Evolutionary conservation across 2,329 filamentous ascomycete genomes (phyloP), one percentile per base, ranked within the genome.

Genomic region (Paecilomyces dactylethromorphus): DNA sequence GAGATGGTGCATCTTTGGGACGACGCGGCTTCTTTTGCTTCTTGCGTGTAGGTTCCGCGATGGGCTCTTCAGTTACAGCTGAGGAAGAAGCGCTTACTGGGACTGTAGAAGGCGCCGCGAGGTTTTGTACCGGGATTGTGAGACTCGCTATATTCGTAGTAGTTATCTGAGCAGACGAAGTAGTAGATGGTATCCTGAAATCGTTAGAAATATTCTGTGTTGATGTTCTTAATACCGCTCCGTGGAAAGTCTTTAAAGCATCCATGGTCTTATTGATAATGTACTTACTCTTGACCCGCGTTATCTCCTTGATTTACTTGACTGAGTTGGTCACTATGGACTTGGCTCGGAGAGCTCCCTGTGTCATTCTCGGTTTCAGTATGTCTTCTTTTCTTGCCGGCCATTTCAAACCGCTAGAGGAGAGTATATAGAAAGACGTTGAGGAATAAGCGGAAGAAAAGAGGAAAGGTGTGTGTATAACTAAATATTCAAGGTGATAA

Each of bases 1-100:
- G 66, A 53, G 67, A 65, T 1, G 66, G 63, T 10, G 64, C 62
- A 53, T 65, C 58, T 55, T 64, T 61, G 26, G 59, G 56, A 55
- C 65, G 64, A 18, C 64, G 61, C 22, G 53, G 59, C 39, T 64
- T 67, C 54, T 65, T 65, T 32, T 26, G 11, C 53, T n/a, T 45
- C n/a, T n/a, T 45, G 10, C 39, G 39, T 21, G 39, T 18, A 45
- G 13, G 39, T 18, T 45, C 39, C 5, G n/a, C n/a, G 10, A 5
- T 10, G 4, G 39, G 21, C 18, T 18, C 39, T n/a, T 45, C 39
- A 18, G 39, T 45, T 15, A 18, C 39, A 21, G 39, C 39, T 4
- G 39, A n/a, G 15, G 39, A 15, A 8, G 39, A 45, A 45, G 39
- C 39, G 10, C 39, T 45, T 5, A 18, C 15, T 45, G 39, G 39